Evolutionary conservation across 148 eudicot species (phyloP).

Genomic region (Camellia sinensis): DNA sequence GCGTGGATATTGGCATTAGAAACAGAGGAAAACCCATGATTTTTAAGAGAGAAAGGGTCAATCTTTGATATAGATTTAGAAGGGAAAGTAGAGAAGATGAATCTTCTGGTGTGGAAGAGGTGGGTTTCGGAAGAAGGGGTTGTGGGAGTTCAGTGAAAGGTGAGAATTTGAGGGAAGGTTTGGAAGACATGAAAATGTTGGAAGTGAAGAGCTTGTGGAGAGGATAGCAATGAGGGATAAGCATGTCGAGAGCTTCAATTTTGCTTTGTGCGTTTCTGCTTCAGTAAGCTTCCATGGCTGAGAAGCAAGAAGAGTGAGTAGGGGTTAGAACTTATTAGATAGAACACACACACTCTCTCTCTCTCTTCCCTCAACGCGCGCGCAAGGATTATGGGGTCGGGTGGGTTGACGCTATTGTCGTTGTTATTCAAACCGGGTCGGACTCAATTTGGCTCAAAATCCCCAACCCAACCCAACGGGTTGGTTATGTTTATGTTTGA

Average conservation of each 20-base stretch:
- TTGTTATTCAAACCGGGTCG: too few species aligned
- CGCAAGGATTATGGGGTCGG: too few species aligned
- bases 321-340: not conserved
- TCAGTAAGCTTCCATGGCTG: slow-evolving; percentile 10
- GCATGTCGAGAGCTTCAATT: slow-evolving; percentile 1
- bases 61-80: slow-evolving; percentile 17
- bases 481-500: too few species aligned
- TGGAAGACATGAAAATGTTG: slow-evolving; percentile 14
- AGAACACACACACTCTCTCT: too few species aligned
- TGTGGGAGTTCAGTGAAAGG: not conserved
- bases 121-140: not conserved
- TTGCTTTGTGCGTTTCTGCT: not conserved
- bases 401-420: too few species aligned
- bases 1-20: slow-evolving; percentile 32
- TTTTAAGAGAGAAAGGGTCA: slow-evolving; percentile 16
- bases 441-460: too few species aligned
- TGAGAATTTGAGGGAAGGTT: not conserved
- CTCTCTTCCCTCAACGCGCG: too few species aligned
- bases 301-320: not conserved
- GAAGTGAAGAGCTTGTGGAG: slow-evolving; percentile 16
- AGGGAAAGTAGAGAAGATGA: slow-evolving; percentile 13
- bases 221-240: not conserved
- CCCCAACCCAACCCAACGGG: too few species aligned
- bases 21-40: slow-evolving; percentile 26
- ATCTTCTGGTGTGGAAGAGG: slow-evolving; percentile 10